Evolutionary conservation across 2,329 filamentous ascomycete genomes (phyloP).

Genomic region (Claviceps citrina): DNA sequence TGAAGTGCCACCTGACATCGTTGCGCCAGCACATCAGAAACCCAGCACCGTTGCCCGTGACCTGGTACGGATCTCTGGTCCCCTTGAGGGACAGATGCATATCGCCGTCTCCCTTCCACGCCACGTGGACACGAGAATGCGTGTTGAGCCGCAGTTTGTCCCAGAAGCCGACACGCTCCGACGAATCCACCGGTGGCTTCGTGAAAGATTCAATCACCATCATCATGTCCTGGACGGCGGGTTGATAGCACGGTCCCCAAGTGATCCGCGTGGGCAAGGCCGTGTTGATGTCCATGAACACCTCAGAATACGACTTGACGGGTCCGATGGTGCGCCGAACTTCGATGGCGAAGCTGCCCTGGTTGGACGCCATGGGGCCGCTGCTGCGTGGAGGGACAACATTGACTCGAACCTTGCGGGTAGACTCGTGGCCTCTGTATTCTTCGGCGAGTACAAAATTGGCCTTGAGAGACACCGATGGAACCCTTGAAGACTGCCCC

Average conservation of each 20-base stretch:
- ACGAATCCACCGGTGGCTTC: constrained; percentile 85
- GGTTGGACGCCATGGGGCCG: constrained; percentile 38
- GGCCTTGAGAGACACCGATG: constrained; percentile 70
- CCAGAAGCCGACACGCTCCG: constrained; percentile 93
- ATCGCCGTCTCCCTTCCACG: constrained; percentile 92
- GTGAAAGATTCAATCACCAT: constrained; percentile 97
- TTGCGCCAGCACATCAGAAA: constrained; percentile 98
- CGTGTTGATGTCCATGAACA: constrained; percentile 84
- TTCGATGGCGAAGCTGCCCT: constrained; percentile 63
- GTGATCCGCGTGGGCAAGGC: constrained; percentile 83
- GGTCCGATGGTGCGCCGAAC: constrained; percentile 84
- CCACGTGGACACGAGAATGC: constrained; percentile 75
- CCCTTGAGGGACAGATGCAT: constrained; percentile 88
- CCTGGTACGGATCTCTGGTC: constrained; percentile 78
- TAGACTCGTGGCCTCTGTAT: constrained; percentile 65
- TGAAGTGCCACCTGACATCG: constrained; percentile 76
- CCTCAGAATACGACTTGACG: constrained; percentile 92
- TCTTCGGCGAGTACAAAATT: constrained; percentile 96
- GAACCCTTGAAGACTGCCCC: constrained; percentile 62
- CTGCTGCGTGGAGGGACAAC: constrained; percentile 56
- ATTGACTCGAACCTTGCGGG: constrained; percentile 64
- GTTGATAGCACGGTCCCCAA: constrained; percentile 95
- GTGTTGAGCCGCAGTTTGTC: constrained; percentile 93
- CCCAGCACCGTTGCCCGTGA: constrained; percentile 83
- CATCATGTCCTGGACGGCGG: constrained; percentile 99